These are phyloP conservation scores for Cornus controversa DNA, from an alignment of 148 eudicot species.

Conservation along the genomic window DNA sequence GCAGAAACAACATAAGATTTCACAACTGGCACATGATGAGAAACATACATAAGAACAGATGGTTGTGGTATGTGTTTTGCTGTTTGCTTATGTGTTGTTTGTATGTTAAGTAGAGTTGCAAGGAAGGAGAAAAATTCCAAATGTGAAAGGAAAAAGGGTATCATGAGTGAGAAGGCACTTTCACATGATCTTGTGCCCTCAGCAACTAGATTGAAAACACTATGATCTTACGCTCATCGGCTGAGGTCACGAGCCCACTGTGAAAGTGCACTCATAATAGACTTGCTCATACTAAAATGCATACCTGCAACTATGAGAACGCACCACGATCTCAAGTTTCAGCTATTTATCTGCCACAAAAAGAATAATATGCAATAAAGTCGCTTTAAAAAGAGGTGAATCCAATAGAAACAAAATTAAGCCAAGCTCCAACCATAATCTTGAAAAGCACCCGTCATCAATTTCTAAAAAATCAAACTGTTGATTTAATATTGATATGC, in stretches of 20 bases:
- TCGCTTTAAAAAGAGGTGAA: neutral
- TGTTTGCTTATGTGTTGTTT: neutral
- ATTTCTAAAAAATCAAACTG: neutral
- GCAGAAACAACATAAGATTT: neutral
- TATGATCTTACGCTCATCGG: too few relatives aligned
- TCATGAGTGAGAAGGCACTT: too few relatives aligned
- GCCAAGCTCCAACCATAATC: neutral
- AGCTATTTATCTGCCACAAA: constrained; percentile 15
- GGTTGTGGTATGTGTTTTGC: neutral
- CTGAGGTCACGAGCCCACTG: too few relatives aligned
- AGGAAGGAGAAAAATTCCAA: neutral
- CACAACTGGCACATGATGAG: neutral
- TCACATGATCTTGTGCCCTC: too few relatives aligned
- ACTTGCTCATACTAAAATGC: neutral
- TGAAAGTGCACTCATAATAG: too few relatives aligned
- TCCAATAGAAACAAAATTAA: neutral
- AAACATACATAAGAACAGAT: neutral
- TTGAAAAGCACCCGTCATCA: neutral
- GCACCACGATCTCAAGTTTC: neutral
- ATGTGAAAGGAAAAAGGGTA: neutral
- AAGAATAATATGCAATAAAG: neutral
- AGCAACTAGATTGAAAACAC: too few relatives aligned
- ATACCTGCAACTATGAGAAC: neutral
- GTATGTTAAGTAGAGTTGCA: neutral
- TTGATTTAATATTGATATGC: neutral